A percentile compares a stretch with the other conserved stretches of the same genome.
Conservation (phyloP, 106 monocot species). For the Hemerocallis citrina region DNA sequence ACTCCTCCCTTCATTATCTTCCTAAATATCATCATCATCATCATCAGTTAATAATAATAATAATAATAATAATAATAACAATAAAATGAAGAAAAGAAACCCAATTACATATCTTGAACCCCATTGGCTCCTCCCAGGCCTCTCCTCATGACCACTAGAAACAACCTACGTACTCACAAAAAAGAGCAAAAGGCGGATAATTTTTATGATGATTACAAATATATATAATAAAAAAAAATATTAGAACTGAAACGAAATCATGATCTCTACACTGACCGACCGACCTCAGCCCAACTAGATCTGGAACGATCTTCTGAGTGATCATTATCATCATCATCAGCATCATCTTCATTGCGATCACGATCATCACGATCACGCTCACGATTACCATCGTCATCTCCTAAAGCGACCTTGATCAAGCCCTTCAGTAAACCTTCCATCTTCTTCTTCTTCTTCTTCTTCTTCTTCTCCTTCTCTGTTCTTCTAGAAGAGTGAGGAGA, state of each 20-base stretch:
- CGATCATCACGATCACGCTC: slow-evolving; percentile 8
- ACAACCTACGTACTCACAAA: background rate
- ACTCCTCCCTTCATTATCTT: slow-evolving; percentile 16
- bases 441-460: slow-evolving; percentile 1
- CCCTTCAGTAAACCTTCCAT: slow-evolving; percentile 72
- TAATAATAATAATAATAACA: no score
- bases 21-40: slow-evolving; percentile 10
- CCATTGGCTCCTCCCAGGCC: background rate
- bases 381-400: slow-evolving; percentile 25
- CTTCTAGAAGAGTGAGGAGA: slow-evolving; percentile 3
- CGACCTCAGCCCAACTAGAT: slow-evolving; percentile 79
- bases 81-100: no score
- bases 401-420: slow-evolving; percentile 52
- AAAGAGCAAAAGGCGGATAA: background rate
- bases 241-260: slow-evolving; percentile 3
- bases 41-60: no score
- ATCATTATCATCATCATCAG: background rate
- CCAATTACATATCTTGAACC: background rate
- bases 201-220: slow-evolving; percentile 9
- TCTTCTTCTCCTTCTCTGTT: background rate
- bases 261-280: slow-evolving; percentile 21
- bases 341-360: slow-evolving; percentile 1
- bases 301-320: slow-evolving; percentile 25
- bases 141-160: background rate
- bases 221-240: no score